Base-by-base conservation (phyloP, 257 asterid species). In the Forsythia viridissima region DNA sequence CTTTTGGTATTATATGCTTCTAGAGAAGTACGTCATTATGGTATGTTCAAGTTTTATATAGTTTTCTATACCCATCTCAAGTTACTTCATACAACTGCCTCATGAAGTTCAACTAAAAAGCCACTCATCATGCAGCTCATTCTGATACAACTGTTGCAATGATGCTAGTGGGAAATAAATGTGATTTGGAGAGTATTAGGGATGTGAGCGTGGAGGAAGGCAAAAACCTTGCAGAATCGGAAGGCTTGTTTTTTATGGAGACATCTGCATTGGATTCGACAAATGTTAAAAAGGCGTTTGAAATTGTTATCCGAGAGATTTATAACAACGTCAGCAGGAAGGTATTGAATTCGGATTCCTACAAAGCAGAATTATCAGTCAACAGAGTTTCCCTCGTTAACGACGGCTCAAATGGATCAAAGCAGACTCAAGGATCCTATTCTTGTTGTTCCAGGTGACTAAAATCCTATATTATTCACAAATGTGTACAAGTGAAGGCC, bases 331-430 rank as follows among this genome's bases (percentile, higher is more conserved):
- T 89, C n/a, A 88, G 92, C 90, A 83, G 90, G 81, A 89, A 86
- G 83, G 92, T 89, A 70, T 85, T 89, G 90, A 88, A 89, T 85
- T 89, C 93, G 0, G 90, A 89, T 80, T 88, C 93, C 52, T 88
- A 87, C 75, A 89, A 89, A 74, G 88, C 91, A 0, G 90, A 86
- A 70, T 77, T 89, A 42, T 89, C 93, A 0, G 89, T 86, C 71
- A 82, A 89, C 84, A 75, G 93, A 37, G 89, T 89, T 21, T 88
- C 86, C 82, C 92, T 89, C 34, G 90, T 89, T 76, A 55, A 82
- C 1, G 40, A 89, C 30, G 88, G 79, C 44, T 38, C n/a, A 12
- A 84, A 84, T 65, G 89, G 85, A 51, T 69, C 90, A 9, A 85
- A 89, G 85, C 72, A 78, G 74, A 78, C 76, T 21, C 81, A 80